phyloP scores from a whole-genome alignment of 352 stramenopile genomes.

The Aphanomyces astaci region DNA sequence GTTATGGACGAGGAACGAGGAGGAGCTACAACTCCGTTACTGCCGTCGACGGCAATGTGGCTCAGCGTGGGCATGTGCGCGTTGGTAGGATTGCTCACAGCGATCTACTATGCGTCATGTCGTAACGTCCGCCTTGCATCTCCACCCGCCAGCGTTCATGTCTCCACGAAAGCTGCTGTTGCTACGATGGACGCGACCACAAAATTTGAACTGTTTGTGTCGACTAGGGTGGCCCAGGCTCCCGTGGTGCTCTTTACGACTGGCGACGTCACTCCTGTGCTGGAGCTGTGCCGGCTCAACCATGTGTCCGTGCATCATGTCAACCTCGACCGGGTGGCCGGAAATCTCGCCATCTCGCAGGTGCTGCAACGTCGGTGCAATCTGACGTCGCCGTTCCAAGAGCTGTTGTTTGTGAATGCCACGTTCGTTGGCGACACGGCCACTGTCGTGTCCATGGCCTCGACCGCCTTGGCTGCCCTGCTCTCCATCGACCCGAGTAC shows the following conservation, averaged over 20 bases:
- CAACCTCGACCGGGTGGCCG: slow-evolving; percentile 1
- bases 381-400: neutral
- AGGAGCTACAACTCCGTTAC: neutral
- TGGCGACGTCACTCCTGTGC: neutral
- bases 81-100: neutral
- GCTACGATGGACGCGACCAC: neutral
- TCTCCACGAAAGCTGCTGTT: neutral
- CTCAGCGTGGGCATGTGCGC: neutral
- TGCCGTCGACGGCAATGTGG: neutral
- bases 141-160: neutral
- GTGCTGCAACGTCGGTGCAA: neutral
- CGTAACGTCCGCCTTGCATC: neutral
- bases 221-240: neutral
- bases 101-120: neutral
- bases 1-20: no score
- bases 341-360: neutral
- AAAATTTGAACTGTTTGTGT: slow-evolving; percentile 15
- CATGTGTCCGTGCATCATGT: slow-evolving; percentile 3
- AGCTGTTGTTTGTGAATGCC: slow-evolving; percentile 4
- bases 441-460: neutral
- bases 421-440: neutral
- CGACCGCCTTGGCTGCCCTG: neutral
- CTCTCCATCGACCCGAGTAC: neutral
- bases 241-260: slow-evolving; percentile 10
- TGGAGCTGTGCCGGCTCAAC: neutral